Base-by-base conservation (phyloP, 1,284 basidiomycete species). In the Cutaneotrichosporon cavernicola region DNA sequence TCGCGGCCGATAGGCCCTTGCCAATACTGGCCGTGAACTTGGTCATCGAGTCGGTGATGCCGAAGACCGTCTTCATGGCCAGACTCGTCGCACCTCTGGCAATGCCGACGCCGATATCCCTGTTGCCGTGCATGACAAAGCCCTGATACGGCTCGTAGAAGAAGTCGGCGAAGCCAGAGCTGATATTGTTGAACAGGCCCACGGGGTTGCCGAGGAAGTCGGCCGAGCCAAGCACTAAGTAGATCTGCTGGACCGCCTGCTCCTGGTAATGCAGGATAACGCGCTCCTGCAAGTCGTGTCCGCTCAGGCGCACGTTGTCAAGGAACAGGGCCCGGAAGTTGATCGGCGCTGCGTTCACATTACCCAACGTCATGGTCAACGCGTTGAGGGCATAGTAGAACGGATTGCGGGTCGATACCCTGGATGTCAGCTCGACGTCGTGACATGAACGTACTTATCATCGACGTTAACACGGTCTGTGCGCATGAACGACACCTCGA, bases 71-170 rank as follows among this genome's bases (percentile, higher is more conserved):
- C 83, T 99, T 99, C 84, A 98, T 98, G 60, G 98, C 91, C 74
- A 99, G 96, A 77, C 93, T 97, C 10, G 97, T 95, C 0, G 97
- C 97, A 46, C 97, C 94, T 84, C 95, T 91, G 3, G 97, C 97
- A 63, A 99, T 93, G n/a, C 97, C 94, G 67, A 96, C 88, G 1
- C 97, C 97, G 21, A 99, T 82, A 72, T 99, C 97, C 73, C 88
- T 89, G 80, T 97, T 95, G 18, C 97, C 97, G 74, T 97, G 94
- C 87, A 97, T 92, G 62, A 99, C 90, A 40, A 96, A 90, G 43
- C 96, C 96, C 68, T 97, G 90, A 83, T 96, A 98, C 10, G 97
- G 97, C 80, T 98, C 97, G 75, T 99, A 98, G 84, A 99, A 99
- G 71, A 99, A 95, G 79, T 99, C 97, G 56, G 91, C 90, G 9